Evolutionary conservation across 208 protist genomes (phyloP).

Genomic region (Trichomonas tenax): DNA sequence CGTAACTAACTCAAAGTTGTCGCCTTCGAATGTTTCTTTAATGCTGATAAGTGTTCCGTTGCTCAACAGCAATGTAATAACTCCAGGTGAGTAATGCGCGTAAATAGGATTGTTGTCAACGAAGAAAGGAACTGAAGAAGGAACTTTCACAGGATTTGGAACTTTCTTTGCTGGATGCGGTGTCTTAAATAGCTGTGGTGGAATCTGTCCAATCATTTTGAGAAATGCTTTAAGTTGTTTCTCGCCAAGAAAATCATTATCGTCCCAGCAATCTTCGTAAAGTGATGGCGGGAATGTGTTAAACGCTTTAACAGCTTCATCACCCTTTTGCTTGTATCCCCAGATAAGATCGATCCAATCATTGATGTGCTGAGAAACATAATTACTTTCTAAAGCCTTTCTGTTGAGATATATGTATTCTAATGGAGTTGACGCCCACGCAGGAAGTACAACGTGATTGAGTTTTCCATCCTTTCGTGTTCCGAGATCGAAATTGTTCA

Average conservation of each 20-base stretch:
- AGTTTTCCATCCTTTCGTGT: slow-evolving; percentile 27
- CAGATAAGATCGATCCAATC: slow-evolving; percentile 58
- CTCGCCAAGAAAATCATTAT: background rate
- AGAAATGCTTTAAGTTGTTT: background rate
- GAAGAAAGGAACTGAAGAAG: background rate
- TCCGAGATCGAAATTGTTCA: slow-evolving; percentile 42
- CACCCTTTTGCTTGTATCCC: slow-evolving; percentile 43
- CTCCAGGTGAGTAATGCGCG: background rate
- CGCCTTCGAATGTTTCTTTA: background rate
- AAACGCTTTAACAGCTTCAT: background rate
- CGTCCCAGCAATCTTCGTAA: background rate
- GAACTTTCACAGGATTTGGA: background rate
- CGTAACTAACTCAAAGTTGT: background rate
- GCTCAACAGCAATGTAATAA: background rate
- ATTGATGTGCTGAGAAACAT: slow-evolving; percentile 40
- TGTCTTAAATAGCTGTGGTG: background rate
- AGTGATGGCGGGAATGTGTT: background rate
- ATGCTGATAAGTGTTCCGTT: background rate
- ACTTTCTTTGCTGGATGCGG: background rate
- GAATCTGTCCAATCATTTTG: background rate
- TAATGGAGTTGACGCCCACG: slow-evolving; percentile 27
- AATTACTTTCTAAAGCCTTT: slow-evolving; percentile 43
- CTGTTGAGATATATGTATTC: slow-evolving; percentile 46
- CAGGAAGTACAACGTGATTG: slow-evolving; percentile 28
- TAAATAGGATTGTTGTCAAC: background rate